These are phyloP conservation scores for Globisporangium nunn DNA, from an alignment of 352 stramenopile genomes.

Conservation along the genomic window DNA sequence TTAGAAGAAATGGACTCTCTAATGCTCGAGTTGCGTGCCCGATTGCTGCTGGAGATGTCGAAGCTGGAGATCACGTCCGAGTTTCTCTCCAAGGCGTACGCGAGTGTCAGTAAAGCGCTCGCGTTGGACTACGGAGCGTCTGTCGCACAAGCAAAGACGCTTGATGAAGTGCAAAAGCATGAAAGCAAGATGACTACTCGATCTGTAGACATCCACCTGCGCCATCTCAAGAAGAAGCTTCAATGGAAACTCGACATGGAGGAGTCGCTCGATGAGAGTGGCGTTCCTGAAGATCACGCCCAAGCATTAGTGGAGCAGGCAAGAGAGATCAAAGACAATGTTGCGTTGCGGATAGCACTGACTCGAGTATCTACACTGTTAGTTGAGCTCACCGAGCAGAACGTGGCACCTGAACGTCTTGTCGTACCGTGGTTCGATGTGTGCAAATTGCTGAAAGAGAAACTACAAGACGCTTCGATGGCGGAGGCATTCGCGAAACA, in stretches of 20 bases:
- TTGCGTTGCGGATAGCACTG: not conserved
- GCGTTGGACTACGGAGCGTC: constrained; percentile 49
- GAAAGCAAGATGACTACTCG: constrained; percentile 29
- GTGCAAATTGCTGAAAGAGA: constrained; percentile 33
- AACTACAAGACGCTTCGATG: constrained; percentile 25
- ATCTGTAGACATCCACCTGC: constrained; percentile 61
- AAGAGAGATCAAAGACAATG: constrained; percentile 49
- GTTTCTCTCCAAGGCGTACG: constrained; percentile 77
- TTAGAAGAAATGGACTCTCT: constrained; percentile 81
- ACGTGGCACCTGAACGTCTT: constrained; percentile 15
- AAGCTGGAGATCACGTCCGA: constrained; percentile 84
- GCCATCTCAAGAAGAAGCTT: constrained; percentile 53
- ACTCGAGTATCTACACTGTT: not conserved
- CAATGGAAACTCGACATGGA: constrained; percentile 53
- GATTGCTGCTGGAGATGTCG: constrained; percentile 76
- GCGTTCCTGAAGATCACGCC: constrained; percentile 31
- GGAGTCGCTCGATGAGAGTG: constrained; percentile 19
- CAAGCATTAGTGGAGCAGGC: constrained; percentile 63
- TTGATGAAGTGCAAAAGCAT: constrained; percentile 21
- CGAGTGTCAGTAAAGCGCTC: constrained; percentile 52
- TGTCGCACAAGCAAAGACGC: constrained; percentile 15
- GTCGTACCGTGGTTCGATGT: constrained; percentile 44
- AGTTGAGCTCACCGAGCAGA: not conserved
- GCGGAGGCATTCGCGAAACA: constrained; percentile 21
- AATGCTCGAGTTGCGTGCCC: constrained; percentile 66